A percentile compares a stretch with the other conserved stretches of the same genome.
Conservation (phyloP, 108 stramenopile genomes). For the Fistulifera solaris region DNA sequence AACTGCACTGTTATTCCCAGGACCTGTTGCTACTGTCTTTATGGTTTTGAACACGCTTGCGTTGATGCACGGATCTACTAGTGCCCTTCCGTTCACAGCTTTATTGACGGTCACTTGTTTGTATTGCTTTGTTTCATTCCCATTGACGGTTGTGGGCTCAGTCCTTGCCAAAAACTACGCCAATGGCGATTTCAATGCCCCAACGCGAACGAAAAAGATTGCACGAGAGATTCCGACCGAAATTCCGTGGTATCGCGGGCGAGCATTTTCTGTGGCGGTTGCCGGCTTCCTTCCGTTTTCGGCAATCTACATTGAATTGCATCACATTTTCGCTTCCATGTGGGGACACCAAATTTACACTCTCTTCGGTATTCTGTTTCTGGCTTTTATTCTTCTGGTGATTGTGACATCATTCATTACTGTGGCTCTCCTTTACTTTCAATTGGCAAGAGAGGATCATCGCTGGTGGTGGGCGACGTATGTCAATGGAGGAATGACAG, state of each 20-base stretch:
- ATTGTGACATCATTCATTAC: constrained; percentile 91
- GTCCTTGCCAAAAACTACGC: constrained; percentile 85
- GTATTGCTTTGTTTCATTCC: constrained; percentile 78
- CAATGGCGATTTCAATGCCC: constrained; percentile 84
- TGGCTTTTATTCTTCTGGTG: constrained; percentile 88
- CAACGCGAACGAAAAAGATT: constrained; percentile 95
- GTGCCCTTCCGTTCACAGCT: constrained; percentile 90
- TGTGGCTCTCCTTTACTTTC: constrained; percentile 94
- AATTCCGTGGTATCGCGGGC: constrained; percentile 70
- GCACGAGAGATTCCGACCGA: constrained; percentile 90
- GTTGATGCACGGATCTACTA: constrained; percentile 82
- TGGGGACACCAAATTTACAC: constrained; percentile 99
- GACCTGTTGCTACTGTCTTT: constrained; percentile 77
- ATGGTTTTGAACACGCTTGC: constrained; percentile 90
- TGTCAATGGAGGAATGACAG: constrained; percentile 91
- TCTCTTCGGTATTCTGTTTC: constrained; percentile 93
- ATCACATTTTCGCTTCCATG: constrained; percentile 97
- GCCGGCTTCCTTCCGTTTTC: constrained; percentile 98
- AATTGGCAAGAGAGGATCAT: constrained; percentile 94
- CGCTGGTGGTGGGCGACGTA: constrained; percentile 98
- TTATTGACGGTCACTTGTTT: constrained; percentile 81
- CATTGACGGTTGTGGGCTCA: constrained; percentile 87
- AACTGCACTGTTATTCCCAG: constrained; percentile 83
- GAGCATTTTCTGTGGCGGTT: constrained; percentile 69
- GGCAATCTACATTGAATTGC: constrained; percentile 96